Conservation (phyloP, 1,284 basidiomycete species). For the Rhodofomes roseus region DNA sequence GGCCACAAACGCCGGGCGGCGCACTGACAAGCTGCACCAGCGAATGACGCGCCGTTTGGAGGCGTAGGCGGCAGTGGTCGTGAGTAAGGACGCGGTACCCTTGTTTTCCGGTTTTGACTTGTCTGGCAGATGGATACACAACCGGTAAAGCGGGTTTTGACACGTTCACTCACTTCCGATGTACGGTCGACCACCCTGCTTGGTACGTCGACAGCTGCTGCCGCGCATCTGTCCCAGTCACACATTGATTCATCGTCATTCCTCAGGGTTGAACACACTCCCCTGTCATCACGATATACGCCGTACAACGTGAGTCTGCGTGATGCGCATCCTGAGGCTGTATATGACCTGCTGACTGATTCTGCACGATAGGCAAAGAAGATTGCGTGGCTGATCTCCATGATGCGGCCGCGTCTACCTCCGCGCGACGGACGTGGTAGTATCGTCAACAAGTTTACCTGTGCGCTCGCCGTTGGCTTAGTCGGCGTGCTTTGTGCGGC, state of each 20-base stretch:
- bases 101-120: background rate
- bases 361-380: background rate
- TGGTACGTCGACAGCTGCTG: constrained; percentile 36
- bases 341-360: too few species aligned
- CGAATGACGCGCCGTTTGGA: constrained; percentile 63
- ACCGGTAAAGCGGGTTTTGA: constrained; percentile 63
- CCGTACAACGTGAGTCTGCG: background rate
- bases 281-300: background rate
- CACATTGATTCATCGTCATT: background rate
- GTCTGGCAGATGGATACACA: constrained; percentile 51
- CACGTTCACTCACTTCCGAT: constrained; percentile 64
- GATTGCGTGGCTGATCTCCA: background rate
- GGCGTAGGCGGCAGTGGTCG: constrained; percentile 67
- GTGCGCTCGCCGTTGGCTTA: background rate
- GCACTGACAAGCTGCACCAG: constrained; percentile 26
- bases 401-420: background rate
- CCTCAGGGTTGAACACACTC: background rate
- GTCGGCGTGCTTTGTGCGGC: background rate
- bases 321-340: background rate
- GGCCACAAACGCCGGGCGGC: background rate
- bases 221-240: background rate
- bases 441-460: background rate
- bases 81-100: constrained; percentile 28
- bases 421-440: background rate
- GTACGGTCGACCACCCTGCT: constrained; percentile 58